A percentile compares a stretch with the other conserved stretches of the same genome.
Evolutionary conservation across 495 filamentous ascomycete species (phyloP).

Genomic region (Penicillium bialowiezense): DNA sequence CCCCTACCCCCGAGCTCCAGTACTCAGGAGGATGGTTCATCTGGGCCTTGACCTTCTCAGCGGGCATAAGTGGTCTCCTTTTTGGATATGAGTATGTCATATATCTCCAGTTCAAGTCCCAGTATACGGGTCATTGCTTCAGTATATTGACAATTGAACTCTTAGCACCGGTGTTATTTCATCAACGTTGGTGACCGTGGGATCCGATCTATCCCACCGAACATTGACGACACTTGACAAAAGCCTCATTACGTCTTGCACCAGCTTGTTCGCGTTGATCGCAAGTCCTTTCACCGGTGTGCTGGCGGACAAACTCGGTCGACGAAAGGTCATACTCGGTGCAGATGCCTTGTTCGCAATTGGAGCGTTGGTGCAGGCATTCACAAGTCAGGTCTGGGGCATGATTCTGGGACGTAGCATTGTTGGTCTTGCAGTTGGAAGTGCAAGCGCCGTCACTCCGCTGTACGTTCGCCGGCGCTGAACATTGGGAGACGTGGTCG

Average conservation of each 20-base stretch:
- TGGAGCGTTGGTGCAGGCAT: conserved; percentile 71
- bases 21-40: conserved; percentile 49
- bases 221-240: conserved; percentile 74
- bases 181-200: conserved; percentile 78
- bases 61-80: conserved; percentile 79
- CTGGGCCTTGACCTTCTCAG: conserved; percentile 75
- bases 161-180: conserved; percentile 87
- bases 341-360: conserved; percentile 76
- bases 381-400: conserved; percentile 54
- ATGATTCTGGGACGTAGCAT: conserved; percentile 81
- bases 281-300: conserved; percentile 73
- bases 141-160: conserved; percentile 12
- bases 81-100: conserved; percentile 84
- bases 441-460: conserved; percentile 78
- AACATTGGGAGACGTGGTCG: too few species aligned
- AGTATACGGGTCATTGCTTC: not conserved
- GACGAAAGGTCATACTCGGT: conserved; percentile 71
- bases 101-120: conserved; percentile 3
- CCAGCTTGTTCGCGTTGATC: conserved; percentile 75
- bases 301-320: conserved; percentile 70
- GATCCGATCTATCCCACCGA: conserved; percentile 65
- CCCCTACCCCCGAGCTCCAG: conserved; percentile 9
- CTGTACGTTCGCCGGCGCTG: conserved; percentile 56
- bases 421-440: conserved; percentile 79
- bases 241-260: conserved; percentile 78